These are phyloP conservation scores for Diaporthe citrichinensis DNA, from an alignment of 2,329 filamentous ascomycete genomes.

Conservation along the genomic window DNA sequence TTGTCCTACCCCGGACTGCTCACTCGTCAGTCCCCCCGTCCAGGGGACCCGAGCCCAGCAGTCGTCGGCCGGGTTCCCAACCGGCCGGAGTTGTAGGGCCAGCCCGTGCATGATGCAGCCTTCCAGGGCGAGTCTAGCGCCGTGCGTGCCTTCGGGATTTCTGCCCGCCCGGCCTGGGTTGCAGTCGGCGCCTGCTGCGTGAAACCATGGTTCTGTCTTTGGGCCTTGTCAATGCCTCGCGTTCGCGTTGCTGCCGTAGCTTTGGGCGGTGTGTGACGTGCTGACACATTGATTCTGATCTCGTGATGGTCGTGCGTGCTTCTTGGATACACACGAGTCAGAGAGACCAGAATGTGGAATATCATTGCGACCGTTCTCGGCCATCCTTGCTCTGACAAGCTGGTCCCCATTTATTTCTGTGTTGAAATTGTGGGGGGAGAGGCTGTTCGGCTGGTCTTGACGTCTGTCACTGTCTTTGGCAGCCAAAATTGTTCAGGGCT, in stretches of 20 bases:
- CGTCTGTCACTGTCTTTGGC: not conserved
- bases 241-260: not conserved
- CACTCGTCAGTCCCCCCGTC: not conserved
- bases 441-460: not conserved
- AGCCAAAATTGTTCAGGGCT: not conserved
- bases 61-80: not conserved
- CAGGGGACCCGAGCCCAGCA: not conserved
- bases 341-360: not conserved
- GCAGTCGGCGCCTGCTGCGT: not conserved
- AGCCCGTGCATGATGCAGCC: conserved; percentile 10
- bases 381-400: not conserved
- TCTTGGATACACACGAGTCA: not conserved
- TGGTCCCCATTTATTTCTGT: not conserved
- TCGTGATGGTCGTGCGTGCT: not conserved
- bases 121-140: conserved; percentile 2
- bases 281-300: not conserved
- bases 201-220: not conserved
- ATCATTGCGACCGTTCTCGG: not conserved
- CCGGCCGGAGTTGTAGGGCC: conserved; percentile 21
- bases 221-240: not conserved
- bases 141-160: not conserved
- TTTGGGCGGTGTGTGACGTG: not conserved
- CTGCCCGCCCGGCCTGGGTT: not conserved
- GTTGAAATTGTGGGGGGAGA: conserved; percentile 12
- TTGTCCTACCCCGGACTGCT: not conserved